phyloP scores from a whole-genome alignment of 495 filamentous ascomycete genomes.

The Lasiosphaeris hirsuta region DNA sequence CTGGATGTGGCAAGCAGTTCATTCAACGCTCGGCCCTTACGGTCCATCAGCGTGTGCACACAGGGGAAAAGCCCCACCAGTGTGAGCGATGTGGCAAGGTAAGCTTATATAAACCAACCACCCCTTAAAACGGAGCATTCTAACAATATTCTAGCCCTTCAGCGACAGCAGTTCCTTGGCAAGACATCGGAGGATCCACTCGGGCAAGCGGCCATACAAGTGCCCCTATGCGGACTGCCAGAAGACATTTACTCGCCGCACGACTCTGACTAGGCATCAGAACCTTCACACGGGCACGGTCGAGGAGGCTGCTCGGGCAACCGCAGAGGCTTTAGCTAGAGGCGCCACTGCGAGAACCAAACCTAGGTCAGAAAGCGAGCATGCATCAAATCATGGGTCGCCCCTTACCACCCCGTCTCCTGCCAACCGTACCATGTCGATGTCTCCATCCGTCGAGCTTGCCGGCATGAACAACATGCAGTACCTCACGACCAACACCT shows the following conservation, averaged over 20 bases:
- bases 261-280: conserved; percentile 91
- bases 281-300: conserved; percentile 95
- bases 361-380: conserved; percentile 69
- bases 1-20: conserved; percentile 90
- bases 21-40: conserved; percentile 98
- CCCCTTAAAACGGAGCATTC: not conserved
- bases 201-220: conserved; percentile 93
- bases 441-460: conserved; percentile 76
- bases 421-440: conserved; percentile 66
- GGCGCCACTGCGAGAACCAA: conserved; percentile 42
- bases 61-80: conserved; percentile 97
- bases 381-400: conserved; percentile 78
- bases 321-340: conserved; percentile 63
- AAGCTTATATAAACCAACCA: conserved; percentile 20
- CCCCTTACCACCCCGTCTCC: conserved; percentile 84
- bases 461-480: conserved; percentile 70
- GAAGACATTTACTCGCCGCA: conserved; percentile 96
- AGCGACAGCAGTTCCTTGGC: conserved; percentile 96
- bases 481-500: conserved; percentile 60
- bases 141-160: conserved; percentile 67
- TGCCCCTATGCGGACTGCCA: conserved; percentile 97
- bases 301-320: conserved; percentile 87
- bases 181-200: conserved; percentile 90
- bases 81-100: conserved; percentile 98
- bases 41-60: conserved; percentile 92